Evolutionary conservation across 495 filamentous ascomycete genomes (phyloP).

Genomic region (Podospora pseudoanserina): DNA sequence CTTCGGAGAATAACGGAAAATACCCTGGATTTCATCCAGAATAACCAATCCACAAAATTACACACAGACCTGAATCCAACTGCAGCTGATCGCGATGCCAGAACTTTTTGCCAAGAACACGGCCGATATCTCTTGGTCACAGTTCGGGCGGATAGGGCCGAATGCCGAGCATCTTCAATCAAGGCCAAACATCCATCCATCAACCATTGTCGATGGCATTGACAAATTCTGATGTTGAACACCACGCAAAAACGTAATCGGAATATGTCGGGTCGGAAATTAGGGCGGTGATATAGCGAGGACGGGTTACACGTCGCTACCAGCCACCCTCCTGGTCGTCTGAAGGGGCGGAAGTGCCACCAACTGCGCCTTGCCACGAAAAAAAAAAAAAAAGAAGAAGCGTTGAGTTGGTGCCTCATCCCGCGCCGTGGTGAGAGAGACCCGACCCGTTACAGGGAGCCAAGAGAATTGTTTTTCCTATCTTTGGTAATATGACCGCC

Average conservation of each 20-base stretch:
- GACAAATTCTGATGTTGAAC: conserved; percentile 4
- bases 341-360: conserved; percentile 11
- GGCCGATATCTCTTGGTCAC: background rate
- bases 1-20: background rate
- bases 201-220: background rate
- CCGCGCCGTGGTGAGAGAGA: background rate
- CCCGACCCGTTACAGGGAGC: background rate
- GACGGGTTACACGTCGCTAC: conserved; percentile 1
- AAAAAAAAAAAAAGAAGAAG: background rate
- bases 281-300: background rate
- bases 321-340: background rate
- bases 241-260: background rate
- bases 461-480: background rate
- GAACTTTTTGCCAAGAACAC: background rate
- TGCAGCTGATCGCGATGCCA: background rate
- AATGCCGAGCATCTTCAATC: background rate
- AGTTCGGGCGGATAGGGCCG: background rate
- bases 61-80: background rate
- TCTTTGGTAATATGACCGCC: background rate
- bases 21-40: background rate
- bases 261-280: conserved; percentile 1
- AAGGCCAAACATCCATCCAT: background rate
- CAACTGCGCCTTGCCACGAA: conserved; percentile 15
- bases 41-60: background rate
- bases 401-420: background rate